Evolutionary conservation across 2,329 filamentous ascomycete genomes (phyloP).

Genomic region (Fusarium pilosicola): DNA sequence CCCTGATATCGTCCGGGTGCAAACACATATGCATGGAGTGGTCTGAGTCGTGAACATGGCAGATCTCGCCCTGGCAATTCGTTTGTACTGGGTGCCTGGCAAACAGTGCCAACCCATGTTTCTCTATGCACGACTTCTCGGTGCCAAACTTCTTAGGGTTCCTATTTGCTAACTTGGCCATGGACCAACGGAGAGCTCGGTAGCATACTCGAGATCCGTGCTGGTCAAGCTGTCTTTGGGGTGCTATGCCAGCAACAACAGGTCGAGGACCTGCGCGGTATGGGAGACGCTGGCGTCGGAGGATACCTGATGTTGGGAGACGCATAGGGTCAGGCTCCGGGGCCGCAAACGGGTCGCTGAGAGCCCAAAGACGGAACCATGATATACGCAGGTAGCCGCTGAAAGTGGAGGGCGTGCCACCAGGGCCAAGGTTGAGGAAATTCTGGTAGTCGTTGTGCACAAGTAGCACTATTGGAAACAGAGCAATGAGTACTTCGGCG

Average conservation of each 20-base stretch:
- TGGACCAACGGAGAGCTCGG: conserved; percentile 60
- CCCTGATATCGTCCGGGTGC: conserved; percentile 79
- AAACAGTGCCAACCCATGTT: conserved; percentile 82
- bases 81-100: conserved; percentile 71
- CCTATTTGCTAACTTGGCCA: conserved; percentile 61
- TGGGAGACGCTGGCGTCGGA: conserved; percentile 64
- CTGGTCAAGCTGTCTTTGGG: conserved; percentile 82
- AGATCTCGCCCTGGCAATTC: conserved; percentile 83
- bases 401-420: conserved; percentile 80
- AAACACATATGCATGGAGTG: conserved; percentile 82
- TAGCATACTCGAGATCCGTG: conserved; percentile 65
- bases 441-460: conserved; percentile 78
- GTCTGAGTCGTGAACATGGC: conserved; percentile 81
- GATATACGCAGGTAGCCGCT: conserved; percentile 78
- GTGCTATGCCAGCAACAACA: conserved; percentile 77
- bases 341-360: conserved; percentile 75
- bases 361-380: conserved; percentile 75
- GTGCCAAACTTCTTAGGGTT: conserved; percentile 63
- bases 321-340: conserved; percentile 62
- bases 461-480: conserved; percentile 60
- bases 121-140: conserved; percentile 81
- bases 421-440: conserved; percentile 81
- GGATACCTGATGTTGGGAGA: conserved; percentile 67
- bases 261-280: conserved; percentile 72
- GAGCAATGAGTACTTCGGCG: conserved; percentile 60